Percentiles rank a stretch among this genome's conserved stretches.
phyloP scores from a whole-genome alignment of 1,139 yeast genomes.

The Candida tetrigidarum region DNA sequence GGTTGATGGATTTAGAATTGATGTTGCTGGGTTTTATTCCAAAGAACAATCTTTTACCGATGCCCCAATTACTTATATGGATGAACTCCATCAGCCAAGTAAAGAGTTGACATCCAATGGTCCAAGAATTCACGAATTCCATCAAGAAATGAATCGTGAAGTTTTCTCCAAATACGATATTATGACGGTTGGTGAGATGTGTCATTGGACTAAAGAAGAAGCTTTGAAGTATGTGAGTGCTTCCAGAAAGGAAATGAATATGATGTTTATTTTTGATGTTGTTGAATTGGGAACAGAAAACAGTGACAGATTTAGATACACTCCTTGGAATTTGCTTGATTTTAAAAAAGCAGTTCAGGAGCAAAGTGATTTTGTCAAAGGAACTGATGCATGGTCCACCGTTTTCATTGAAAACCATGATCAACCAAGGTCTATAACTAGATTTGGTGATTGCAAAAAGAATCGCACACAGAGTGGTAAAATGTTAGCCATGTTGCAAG shows the following conservation, averaged over 20 bases:
- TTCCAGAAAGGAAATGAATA: conserved; percentile 51
- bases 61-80: conserved; percentile 50
- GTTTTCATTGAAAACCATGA: conserved; percentile 62
- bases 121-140: conserved; percentile 60
- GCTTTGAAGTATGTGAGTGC: conserved; percentile 54
- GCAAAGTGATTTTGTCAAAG: conserved; percentile 43
- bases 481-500: conserved; percentile 49
- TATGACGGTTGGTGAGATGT: conserved; percentile 63
- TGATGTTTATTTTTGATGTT: conserved; percentile 54
- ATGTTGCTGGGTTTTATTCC: conserved; percentile 56
- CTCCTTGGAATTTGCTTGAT: conserved; percentile 41
- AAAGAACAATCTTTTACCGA: conserved; percentile 52
- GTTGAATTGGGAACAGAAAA: conserved; percentile 46
- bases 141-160: conserved; percentile 52
- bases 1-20: conserved; percentile 62
- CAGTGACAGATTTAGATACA: conserved; percentile 36
- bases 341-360: conserved; percentile 45
- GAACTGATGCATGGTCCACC: conserved; percentile 61
- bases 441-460: conserved; percentile 51
- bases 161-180: conserved; percentile 53
- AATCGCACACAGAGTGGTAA: conserved; percentile 48
- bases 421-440: conserved; percentile 55
- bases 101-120: conserved; percentile 41
- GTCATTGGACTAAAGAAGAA: conserved; percentile 45
- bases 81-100: conserved; percentile 44